phyloP scores from a whole-genome alignment of 192 early-diverging fungal species.

The Gorgonomyces haynaldii region DNA sequence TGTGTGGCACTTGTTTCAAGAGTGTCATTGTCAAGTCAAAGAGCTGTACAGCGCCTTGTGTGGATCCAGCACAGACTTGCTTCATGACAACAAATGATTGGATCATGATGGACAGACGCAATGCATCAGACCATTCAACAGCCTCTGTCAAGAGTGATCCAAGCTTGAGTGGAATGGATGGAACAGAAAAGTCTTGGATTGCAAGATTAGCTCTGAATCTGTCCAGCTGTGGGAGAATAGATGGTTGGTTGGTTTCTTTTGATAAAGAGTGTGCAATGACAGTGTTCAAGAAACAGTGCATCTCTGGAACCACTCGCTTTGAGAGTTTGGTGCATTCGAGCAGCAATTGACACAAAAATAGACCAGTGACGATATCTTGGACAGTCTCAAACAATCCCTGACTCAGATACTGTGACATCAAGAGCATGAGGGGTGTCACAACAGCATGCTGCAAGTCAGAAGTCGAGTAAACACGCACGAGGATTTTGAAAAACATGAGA shows the following conservation, averaged over 20 bases:
- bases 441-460: slow-evolving; percentile 84
- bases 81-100: slow-evolving; percentile 1
- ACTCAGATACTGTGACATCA: slow-evolving; percentile 66
- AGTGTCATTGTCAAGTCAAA: not conserved
- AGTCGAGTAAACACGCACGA: slow-evolving; percentile 76
- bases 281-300: slow-evolving; percentile 25
- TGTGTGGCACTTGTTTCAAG: not conserved
- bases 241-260: not conserved
- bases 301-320: slow-evolving; percentile 56
- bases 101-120: not conserved
- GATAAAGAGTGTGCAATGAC: slow-evolving; percentile 9
- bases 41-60: not conserved
- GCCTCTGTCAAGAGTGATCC: not conserved
- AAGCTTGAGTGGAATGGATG: not conserved
- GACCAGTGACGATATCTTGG: slow-evolving; percentile 56
- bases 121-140: not conserved
- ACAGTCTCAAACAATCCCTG: slow-evolving; percentile 47
- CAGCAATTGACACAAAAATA: slow-evolving; percentile 65
- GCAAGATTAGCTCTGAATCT: not conserved
- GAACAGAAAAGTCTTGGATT: not conserved
- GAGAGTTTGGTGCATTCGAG: slow-evolving; percentile 55
- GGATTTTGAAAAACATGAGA: slow-evolving; percentile 52
- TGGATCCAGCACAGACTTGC: not conserved
- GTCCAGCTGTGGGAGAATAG: not conserved
- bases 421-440: slow-evolving; percentile 69